phyloP scores from a whole-genome alignment of 1,284 basidiomycete genomes.

The Agroathelia rolfsii region DNA sequence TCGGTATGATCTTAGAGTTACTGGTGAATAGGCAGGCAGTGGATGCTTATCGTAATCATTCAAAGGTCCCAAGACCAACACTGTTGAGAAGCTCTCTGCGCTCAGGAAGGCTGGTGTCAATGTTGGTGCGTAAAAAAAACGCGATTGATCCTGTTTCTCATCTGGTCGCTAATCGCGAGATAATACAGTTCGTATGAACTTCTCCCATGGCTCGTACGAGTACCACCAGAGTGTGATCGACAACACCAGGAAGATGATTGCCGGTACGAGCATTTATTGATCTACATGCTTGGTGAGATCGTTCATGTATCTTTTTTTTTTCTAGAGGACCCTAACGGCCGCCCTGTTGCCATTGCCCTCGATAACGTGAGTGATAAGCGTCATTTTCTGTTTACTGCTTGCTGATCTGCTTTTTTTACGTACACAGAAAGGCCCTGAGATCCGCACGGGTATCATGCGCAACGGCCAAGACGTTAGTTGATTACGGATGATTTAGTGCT shows the following conservation, averaged over 20 bases:
- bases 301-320: conserved; percentile 4
- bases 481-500: conserved; percentile 10
- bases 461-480: conserved; percentile 75
- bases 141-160: conserved; percentile 6
- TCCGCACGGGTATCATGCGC: conserved; percentile 92
- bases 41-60: conserved; percentile 6
- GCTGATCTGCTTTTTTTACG: conserved; percentile 12
- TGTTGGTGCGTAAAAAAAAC: conserved; percentile 62
- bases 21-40: no score
- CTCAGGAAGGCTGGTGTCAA: conserved; percentile 88
- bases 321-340: conserved; percentile 57
- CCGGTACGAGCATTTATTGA: conserved; percentile 33
- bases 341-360: conserved; percentile 94
- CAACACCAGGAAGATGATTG: conserved; percentile 83
- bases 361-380: conserved; percentile 64
- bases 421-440: conserved; percentile 97
- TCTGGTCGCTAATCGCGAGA: conserved; percentile 7
- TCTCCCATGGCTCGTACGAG: conserved; percentile 93
- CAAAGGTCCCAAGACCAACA: conserved; percentile 88
- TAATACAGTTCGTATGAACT: conserved; percentile 89
- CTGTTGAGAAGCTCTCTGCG: conserved; percentile 73
- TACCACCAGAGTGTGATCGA: conserved; percentile 98
- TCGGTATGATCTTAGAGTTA: conserved; percentile 45
- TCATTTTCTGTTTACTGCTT: conserved; percentile 5
- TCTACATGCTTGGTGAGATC: conserved; percentile 3